phyloP scores from a whole-genome alignment of 441 rosid species.

The Mallotus repandus region DNA sequence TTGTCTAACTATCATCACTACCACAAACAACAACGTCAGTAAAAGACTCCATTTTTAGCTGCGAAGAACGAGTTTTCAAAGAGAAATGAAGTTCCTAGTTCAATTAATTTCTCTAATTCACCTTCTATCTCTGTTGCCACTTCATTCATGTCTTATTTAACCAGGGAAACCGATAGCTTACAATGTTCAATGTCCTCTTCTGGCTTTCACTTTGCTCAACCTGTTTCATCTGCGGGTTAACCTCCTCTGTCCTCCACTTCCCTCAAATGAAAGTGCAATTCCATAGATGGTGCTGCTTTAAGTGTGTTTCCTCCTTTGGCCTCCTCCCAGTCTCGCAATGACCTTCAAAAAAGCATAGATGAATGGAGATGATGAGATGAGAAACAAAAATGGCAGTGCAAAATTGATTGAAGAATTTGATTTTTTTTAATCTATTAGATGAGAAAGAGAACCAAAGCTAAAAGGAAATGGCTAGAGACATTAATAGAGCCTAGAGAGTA shows the following conservation, averaged over 20 bases:
- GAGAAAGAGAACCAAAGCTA: no score
- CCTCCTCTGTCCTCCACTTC: constrained; percentile 71
- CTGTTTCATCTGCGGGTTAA: constrained; percentile 51
- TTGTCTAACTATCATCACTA: constrained; percentile 47
- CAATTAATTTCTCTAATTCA: constrained; percentile 57
- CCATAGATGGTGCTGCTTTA: constrained; percentile 47
- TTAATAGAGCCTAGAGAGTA: no score
- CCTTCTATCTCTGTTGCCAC: constrained; percentile 52
- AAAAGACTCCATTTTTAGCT: constrained; percentile 24
- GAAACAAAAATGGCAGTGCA: no score
- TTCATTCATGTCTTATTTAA: constrained; percentile 63
- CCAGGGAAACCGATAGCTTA: constrained; percentile 44
- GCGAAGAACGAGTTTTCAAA: constrained; percentile 33
- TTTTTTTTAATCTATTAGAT: no score
- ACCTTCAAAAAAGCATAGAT: no score
- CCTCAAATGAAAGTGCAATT: constrained; percentile 62
- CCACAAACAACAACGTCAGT: constrained; percentile 19
- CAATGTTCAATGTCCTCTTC: constrained; percentile 36
- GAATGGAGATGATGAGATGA: no score
- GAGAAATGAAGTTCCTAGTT: constrained; percentile 36
- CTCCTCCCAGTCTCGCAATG: no score
- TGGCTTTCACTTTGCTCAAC: constrained; percentile 51
- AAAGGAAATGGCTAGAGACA: no score
- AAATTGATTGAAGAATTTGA: no score
- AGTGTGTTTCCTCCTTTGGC: constrained; percentile 59